Evolutionary conservation across 1,284 basidiomycete species (phyloP), one percentile per base, ranked within the genome.

Genomic region (Microbotryum saponariae): DNA sequence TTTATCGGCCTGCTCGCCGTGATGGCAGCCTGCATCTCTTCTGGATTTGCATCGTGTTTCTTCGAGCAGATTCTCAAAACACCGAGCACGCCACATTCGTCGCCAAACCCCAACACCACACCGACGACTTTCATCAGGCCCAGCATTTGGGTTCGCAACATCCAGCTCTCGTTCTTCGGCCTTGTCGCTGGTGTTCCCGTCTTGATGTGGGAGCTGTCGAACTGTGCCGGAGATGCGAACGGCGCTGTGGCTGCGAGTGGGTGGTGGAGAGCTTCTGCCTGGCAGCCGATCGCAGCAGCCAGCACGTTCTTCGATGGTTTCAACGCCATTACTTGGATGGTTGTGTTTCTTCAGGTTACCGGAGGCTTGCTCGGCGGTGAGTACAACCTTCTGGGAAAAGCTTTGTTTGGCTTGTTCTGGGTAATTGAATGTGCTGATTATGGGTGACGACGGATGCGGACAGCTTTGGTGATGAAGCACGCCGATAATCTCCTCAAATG

Each of bases 401-500:
- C 18, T 42, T 12, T 14, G 12, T 42, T 10, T 14, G 12, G 2
- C 6, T 6, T 25, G 3, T 1, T 27, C 7, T 7, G n/a, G 9
- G 21, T n/a, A 42, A 52, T 8, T 23, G 31, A 10, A 23, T 49
- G 46, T 20, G 7, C 7, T 31, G 31, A 6, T 29, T 7, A n/a
- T 37, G 16, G 21, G 14, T 20, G 50, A 6, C 21, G 58, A 20
- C 45, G 33, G 33, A 46, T 31, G 20, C 29, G 10, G 3, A 27
- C 54, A 67, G 66, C 62, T 2, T 55, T 70, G 21, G 62, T 66
- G 31, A 74, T 75, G 57, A 70, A 73, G 54, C 70, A 75, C 55
- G 73, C 75, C 12, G 75, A 77, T 69, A 77, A 76, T 61, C 71
- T 77, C 27, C 66, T 74, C 48, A 77, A 77, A 56, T 74, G 74